These are phyloP conservation scores for Aspergillus cristatus DNA, from an alignment of 495 filamentous ascomycete species.

Conservation along the genomic window DNA sequence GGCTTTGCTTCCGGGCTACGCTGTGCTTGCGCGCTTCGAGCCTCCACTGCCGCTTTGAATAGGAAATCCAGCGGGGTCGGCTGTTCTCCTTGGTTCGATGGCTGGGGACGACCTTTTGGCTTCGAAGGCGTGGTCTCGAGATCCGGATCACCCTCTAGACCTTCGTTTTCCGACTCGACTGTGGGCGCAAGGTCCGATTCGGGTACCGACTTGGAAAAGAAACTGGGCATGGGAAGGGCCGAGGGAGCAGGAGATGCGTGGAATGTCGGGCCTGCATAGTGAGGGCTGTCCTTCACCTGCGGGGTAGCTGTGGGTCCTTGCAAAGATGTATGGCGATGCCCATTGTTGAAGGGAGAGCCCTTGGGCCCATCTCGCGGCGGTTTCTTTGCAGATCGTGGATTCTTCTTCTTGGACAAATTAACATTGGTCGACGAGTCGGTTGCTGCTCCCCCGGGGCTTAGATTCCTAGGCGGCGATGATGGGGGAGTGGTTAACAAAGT, in stretches of 20 bases:
- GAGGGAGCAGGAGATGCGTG: conserved; percentile 91
- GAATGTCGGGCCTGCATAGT: conserved; percentile 89
- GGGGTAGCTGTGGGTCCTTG: conserved; percentile 35
- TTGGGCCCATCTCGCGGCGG: conserved; percentile 18
- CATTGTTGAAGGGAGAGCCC: conserved; percentile 12
- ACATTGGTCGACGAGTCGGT: conserved; percentile 26
- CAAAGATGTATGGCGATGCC: conserved; percentile 25
- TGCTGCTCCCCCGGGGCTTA: conserved; percentile 25
- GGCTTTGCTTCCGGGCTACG: conserved; percentile 35
- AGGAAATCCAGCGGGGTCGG: conserved; percentile 80
- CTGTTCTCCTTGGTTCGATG: conserved; percentile 30
- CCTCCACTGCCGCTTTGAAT: conserved; percentile 75
- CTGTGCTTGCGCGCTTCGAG: conserved; percentile 33
- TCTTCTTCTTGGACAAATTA: conserved; percentile 31
- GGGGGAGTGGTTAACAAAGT: conserved; percentile 32
- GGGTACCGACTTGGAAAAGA: conserved; percentile 73
- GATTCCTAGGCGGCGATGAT: conserved; percentile 32
- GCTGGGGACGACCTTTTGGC: conserved; percentile 18
- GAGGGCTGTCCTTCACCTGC: conserved; percentile 42
- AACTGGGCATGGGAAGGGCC: conserved; percentile 85
- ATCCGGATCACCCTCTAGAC: conserved; percentile 23
- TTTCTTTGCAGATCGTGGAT: conserved; percentile 29
- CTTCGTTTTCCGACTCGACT: conserved; percentile 30
- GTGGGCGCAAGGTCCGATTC: conserved; percentile 37
- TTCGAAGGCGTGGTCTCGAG: conserved; percentile 36